These are phyloP conservation scores for Tuber calosporum DNA, from an alignment of 495 filamentous ascomycete species.

Conservation along the genomic window DNA sequence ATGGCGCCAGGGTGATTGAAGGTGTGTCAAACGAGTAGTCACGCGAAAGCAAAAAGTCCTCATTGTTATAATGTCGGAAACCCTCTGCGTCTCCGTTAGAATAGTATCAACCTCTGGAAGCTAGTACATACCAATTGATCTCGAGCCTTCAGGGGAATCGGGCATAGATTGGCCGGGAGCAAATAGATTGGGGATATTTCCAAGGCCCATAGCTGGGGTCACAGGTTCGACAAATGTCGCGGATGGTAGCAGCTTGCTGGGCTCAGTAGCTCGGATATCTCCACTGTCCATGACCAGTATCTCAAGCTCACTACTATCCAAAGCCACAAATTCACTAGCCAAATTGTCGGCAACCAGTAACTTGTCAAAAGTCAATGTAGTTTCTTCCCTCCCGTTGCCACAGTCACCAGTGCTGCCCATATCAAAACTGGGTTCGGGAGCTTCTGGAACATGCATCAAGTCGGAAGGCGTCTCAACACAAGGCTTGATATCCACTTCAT, in stretches of 20 bases:
- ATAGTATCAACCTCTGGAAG: background rate
- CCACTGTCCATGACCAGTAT: background rate
- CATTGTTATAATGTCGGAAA: conserved; percentile 1
- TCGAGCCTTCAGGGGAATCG: background rate
- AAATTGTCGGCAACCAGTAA: background rate
- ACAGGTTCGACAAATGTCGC: background rate
- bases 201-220: background rate
- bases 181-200: background rate
- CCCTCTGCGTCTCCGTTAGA: background rate
- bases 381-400: background rate
- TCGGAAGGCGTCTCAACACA: background rate
- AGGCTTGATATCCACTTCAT: background rate
- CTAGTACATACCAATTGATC: background rate
- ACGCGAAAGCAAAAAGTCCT: background rate
- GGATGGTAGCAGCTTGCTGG: background rate
- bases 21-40: conserved; percentile 11
- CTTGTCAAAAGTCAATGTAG: background rate
- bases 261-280: background rate
- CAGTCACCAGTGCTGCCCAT: conserved; percentile 14
- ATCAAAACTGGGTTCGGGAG: conserved; percentile 19
- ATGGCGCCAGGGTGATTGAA: conserved; percentile 22
- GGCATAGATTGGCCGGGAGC: background rate
- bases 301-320: background rate
- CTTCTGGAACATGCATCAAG: conserved; percentile 3
- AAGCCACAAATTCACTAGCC: background rate